Conservation (phyloP, 202 grass and related monocot species). For the Panicum hallii region DNA sequence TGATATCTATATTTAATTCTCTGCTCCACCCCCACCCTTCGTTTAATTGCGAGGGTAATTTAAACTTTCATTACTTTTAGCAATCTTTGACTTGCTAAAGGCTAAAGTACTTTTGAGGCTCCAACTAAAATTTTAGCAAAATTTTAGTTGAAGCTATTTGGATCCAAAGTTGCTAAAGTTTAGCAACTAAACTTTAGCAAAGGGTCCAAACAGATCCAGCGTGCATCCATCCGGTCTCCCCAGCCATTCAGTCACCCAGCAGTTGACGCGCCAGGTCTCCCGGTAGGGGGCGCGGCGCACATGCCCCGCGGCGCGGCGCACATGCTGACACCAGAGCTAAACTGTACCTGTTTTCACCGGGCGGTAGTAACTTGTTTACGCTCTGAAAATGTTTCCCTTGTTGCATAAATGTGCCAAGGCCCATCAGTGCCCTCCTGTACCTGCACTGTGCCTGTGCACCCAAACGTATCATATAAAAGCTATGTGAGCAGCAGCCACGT, state of each 20-base stretch:
- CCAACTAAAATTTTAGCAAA: too few relatives aligned
- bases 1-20: too few relatives aligned
- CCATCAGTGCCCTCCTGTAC: constrained; percentile 4
- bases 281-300: not conserved
- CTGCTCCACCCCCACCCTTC: too few relatives aligned
- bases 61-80: too few relatives aligned
- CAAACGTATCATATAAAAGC: not conserved
- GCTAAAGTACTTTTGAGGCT: too few relatives aligned
- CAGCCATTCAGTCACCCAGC: not conserved
- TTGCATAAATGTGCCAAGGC: not conserved
- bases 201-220: too few relatives aligned
- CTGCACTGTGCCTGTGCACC: not conserved
- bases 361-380: not conserved
- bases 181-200: too few relatives aligned
- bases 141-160: too few relatives aligned
- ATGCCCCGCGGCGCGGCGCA: not conserved
- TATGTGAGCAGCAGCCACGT: constrained; percentile 15
- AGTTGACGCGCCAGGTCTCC: constrained; percentile 18
- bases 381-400: not conserved
- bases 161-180: too few relatives aligned
- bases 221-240: not conserved
- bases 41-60: too few relatives aligned
- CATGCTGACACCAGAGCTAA: not conserved
- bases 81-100: too few relatives aligned
- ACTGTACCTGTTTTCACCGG: not conserved